Percentiles rank a stretch among this genome's conserved stretches.
These are phyloP conservation scores for Astragalus membranaceus DNA, from an alignment of 306 rosid species.

Conservation along the genomic window DNA sequence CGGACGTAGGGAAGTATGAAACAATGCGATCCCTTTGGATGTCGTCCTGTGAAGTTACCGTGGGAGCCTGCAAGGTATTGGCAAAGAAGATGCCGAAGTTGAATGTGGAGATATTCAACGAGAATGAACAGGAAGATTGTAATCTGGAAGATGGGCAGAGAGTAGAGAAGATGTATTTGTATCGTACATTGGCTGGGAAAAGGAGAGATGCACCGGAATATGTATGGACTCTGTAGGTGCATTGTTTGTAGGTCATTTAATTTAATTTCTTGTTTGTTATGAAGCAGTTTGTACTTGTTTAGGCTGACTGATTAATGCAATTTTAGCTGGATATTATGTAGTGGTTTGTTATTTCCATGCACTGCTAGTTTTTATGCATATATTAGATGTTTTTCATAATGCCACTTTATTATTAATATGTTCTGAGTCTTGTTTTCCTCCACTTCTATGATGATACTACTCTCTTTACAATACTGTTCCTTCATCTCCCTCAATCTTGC, in stretches of 20 bases:
- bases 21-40: conserved; percentile 99
- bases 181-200: conserved; percentile 69
- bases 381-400: background rate
- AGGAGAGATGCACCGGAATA: conserved; percentile 81
- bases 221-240: conserved; percentile 78
- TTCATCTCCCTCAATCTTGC: too few relatives aligned
- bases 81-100: conserved; percentile 76
- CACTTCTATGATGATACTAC: too few relatives aligned
- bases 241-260: conserved; percentile 14
- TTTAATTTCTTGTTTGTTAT: conserved; percentile 14
- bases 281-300: conserved; percentile 46
- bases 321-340: conserved; percentile 27
- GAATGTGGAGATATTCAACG: conserved; percentile 83
- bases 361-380: conserved; percentile 21
- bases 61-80: conserved; percentile 66
- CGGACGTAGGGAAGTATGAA: conserved; percentile 94
- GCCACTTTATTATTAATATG: background rate
- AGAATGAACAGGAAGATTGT: conserved; percentile 40
- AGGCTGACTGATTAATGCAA: conserved; percentile 41
- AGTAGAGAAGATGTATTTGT: conserved; percentile 86
- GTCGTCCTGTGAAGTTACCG: conserved; percentile 86
- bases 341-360: conserved; percentile 18
- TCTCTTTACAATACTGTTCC: too few relatives aligned
- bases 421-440: background rate
- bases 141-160: conserved; percentile 36